These are phyloP conservation scores for Solanum chmielewskii DNA, from an alignment of 257 asterid genomes.

Conservation along the genomic window DNA sequence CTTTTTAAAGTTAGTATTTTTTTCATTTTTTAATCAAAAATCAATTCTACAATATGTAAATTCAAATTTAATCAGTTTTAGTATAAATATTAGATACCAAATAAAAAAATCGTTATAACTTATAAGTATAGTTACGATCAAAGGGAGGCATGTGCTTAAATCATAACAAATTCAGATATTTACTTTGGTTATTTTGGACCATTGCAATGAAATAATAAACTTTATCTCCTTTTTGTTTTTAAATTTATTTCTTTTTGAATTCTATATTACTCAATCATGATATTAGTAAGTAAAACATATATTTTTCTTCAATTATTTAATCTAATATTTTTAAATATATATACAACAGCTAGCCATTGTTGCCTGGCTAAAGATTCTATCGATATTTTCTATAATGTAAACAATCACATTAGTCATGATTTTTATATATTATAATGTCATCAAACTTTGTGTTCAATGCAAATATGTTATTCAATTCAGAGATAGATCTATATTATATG, in stretches of 20 bases:
- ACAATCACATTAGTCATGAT: background rate
- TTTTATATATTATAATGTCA: background rate
- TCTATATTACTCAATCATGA: background rate
- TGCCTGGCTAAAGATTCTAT: background rate
- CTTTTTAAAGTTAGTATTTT: too few species aligned
- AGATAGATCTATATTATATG: accelerated
- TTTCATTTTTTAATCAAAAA: too few species aligned
- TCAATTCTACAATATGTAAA: accelerated
- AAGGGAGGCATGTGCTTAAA: background rate
- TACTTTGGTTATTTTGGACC: background rate
- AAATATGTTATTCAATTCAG: background rate
- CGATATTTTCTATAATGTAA: background rate
- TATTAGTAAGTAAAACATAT: background rate
- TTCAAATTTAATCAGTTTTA: accelerated
- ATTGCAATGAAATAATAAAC: background rate
- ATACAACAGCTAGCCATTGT: background rate
- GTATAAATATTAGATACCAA: background rate
- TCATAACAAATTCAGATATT: background rate
- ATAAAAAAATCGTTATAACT: accelerated
- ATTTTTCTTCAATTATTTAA: background rate
- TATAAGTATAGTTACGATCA: too few species aligned
- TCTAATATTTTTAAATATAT: background rate
- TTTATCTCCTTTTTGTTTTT: background rate
- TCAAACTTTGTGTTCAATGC: background rate
- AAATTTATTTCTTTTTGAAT: background rate